Conservation (phyloP, 176 grass and related monocot species). For the Eragrostis nindensis region DNA sequence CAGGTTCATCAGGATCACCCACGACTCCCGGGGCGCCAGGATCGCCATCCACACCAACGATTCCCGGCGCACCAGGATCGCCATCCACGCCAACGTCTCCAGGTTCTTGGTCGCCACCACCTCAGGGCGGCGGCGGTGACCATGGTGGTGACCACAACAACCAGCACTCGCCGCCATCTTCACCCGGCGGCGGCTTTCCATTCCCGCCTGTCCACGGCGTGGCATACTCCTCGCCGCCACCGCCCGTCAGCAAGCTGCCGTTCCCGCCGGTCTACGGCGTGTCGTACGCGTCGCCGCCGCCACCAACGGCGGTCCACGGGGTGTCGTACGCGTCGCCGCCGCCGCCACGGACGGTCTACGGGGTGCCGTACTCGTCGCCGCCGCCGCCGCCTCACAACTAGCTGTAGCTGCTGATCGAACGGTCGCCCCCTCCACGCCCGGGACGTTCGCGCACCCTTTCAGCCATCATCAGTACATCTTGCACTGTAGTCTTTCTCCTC, state of each 20-base stretch:
- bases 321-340: slow-evolving; percentile 53
- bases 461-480: slow-evolving; percentile 46
- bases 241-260: not conserved
- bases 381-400: slow-evolving; percentile 51
- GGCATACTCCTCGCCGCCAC: slow-evolving; percentile 33
- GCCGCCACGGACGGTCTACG: slow-evolving; percentile 39
- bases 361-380: slow-evolving; percentile 57
- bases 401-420: slow-evolving; percentile 7
- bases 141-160: slow-evolving; percentile 2
- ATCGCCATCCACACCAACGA: slow-evolving; percentile 3
- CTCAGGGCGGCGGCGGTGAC: slow-evolving; percentile 26
- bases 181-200: not conserved
- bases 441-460: not conserved
- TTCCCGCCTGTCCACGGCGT: slow-evolving; percentile 38
- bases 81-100: not conserved
- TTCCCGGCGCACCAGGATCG: too few relatives aligned
- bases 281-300: slow-evolving; percentile 45
- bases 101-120: slow-evolving; percentile 23
- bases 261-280: slow-evolving; percentile 41
- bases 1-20: not conserved
- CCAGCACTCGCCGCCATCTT: slow-evolving; percentile 20
- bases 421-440: slow-evolving; percentile 32
- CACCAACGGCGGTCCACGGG: slow-evolving; percentile 26
- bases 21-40: slow-evolving; percentile 9
- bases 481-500: not conserved